Conservation (phyloP, 2,329 filamentous ascomycete species). For the Paecilomyces niveus region DNA sequence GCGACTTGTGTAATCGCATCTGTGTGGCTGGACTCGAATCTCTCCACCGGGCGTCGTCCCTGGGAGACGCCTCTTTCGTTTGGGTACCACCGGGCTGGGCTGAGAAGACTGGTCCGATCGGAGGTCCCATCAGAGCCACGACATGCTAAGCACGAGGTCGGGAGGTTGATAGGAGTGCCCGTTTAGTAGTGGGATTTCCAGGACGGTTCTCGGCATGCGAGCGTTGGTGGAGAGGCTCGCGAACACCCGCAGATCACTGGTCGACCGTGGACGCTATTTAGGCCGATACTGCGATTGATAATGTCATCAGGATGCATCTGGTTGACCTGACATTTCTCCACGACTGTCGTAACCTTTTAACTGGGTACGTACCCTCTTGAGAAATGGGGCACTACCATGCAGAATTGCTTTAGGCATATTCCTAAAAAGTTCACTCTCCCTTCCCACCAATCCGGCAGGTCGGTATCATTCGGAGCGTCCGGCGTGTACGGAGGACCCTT, state of each 20-base stretch:
- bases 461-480: too few species aligned
- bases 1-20: not conserved
- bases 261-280: not conserved
- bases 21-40: not conserved
- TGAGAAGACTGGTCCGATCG: not conserved
- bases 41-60: conserved; percentile 1
- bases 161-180: not conserved
- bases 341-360: too few species aligned
- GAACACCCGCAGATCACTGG: not conserved
- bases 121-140: not conserved
- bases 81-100: not conserved
- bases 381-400: too few species aligned
- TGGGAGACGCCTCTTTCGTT: not conserved
- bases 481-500: too few species aligned
- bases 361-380: too few species aligned
- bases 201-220: not conserved
- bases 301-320: not conserved
- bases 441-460: too few species aligned
- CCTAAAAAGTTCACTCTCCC: too few species aligned
- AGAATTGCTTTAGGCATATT: too few species aligned
- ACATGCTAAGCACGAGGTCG: not conserved
- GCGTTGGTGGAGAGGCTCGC: not conserved
- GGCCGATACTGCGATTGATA: not conserved
- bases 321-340: too few species aligned
- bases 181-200: not conserved